Base-by-base conservation (phyloP, 371 early-diverging fungal species). In the Saksenaea vasiformis region DNA sequence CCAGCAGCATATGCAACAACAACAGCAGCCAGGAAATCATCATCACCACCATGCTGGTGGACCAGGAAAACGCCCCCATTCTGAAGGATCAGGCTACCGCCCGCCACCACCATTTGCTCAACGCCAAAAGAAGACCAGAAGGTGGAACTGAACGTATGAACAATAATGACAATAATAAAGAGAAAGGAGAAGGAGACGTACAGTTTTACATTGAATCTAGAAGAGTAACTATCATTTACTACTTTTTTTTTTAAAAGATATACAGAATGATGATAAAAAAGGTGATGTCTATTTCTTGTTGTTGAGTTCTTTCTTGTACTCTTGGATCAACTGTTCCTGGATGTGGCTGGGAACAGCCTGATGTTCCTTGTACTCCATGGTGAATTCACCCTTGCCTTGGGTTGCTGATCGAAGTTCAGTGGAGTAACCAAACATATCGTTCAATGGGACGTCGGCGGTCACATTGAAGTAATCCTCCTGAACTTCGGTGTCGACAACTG, bases 351-450 rank as follows among this genome's bases (percentile, higher is more conserved):
- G 71, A 34, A 97, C 98, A 35, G 95, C 88, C 57, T 83, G 80
- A 77, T 98, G 97, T 47, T 86, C 80, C 82, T 91, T 89, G 85
- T 97, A 97, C 82, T 95, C 97, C 99, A 98, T 98, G 57, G 93
- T 81, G 83, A 96, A 98, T 83, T 98, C 98, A 56, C 99, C 99
- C 87, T 98, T 98, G 67, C 99, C 98, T 68, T 96, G 93, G 26
- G 97, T 96, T 56, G 92, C 87, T 28, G 94, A 91, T 62, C 99
- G 87, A 67, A 98, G 84, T 76, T 98, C 98, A 15, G 95, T 93
- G 35, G 96, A 93, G 75, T 96, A 97, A 35, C 98, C 98, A 86
- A 98, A 98, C 98, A 98, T 98, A 60, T 94, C 94, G 79, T 97
- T 98, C 69, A 98, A 74, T 5, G 97, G 92, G 36, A 95, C 94